Conservation (phyloP, 192 early-diverging fungal species). For the Coemansia sp. region DNA sequence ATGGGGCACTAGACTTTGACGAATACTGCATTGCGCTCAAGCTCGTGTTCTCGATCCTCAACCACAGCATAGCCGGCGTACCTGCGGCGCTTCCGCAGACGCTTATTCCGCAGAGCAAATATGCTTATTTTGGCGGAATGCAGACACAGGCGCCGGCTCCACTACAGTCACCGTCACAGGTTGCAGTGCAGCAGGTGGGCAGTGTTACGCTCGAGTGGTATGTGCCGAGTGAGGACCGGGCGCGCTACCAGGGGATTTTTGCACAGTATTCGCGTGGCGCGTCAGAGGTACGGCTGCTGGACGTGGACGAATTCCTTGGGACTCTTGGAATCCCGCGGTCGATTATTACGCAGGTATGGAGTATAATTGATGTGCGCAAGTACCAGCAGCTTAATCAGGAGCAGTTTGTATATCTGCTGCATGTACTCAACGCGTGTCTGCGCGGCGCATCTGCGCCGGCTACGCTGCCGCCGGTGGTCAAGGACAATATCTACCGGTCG, state of each 20-base stretch:
- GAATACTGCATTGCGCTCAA: slow-evolving; percentile 79
- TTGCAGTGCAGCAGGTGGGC: background rate
- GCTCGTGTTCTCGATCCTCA: slow-evolving; percentile 69
- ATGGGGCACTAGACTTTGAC: slow-evolving; percentile 78
- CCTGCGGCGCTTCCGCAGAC: slow-evolving; percentile 61
- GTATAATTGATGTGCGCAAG: slow-evolving; percentile 50
- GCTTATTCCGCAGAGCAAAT: slow-evolving; percentile 67
- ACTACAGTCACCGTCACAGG: background rate
- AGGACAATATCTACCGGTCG: slow-evolving; percentile 48
- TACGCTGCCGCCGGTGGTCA: slow-evolving; percentile 40
- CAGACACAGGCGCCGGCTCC: background rate
- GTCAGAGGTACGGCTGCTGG: slow-evolving; percentile 37
- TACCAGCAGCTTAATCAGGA: slow-evolving; percentile 54
- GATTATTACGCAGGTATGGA: slow-evolving; percentile 40
- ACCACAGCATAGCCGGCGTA: slow-evolving; percentile 51
- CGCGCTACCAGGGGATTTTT: slow-evolving; percentile 36
- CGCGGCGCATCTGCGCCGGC: slow-evolving; percentile 32
- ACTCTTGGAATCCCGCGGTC: slow-evolving; percentile 35
- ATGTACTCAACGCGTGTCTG: slow-evolving; percentile 27
- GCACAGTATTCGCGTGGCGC: slow-evolving; percentile 30
- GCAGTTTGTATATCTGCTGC: slow-evolving; percentile 51
- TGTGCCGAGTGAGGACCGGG: slow-evolving; percentile 32
- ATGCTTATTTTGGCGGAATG: slow-evolving; percentile 34
- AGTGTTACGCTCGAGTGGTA: slow-evolving; percentile 51
- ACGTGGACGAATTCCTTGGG: slow-evolving; percentile 47